phyloP scores from a whole-genome alignment of 1,284 basidiomycete species.

The Laetiporus sulphureus region DNA sequence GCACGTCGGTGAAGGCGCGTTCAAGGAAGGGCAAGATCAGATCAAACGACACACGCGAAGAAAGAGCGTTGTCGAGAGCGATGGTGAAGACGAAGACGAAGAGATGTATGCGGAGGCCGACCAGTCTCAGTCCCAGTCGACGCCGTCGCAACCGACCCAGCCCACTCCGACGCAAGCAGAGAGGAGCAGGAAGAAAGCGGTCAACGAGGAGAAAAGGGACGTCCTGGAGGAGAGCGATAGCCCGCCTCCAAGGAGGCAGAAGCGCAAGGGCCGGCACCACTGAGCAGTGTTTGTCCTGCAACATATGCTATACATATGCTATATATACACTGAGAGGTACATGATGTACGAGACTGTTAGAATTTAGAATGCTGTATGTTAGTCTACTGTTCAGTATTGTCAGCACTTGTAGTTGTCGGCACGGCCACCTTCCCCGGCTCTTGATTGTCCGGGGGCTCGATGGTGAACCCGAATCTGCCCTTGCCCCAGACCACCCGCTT shows the following conservation, averaged over 20 bases:
- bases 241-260: slow-evolving; percentile 17
- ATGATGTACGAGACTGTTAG: background rate
- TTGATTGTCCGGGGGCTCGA: slow-evolving; percentile 20
- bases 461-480: slow-evolving; percentile 63
- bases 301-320: background rate
- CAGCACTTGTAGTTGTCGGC: slow-evolving; percentile 9
- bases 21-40: slow-evolving; percentile 51
- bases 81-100: slow-evolving; percentile 37
- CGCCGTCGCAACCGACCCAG: slow-evolving; percentile 23
- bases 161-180: slow-evolving; percentile 24
- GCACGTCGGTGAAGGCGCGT: slow-evolving; percentile 60
- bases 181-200: slow-evolving; percentile 24
- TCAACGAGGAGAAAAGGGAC: slow-evolving; percentile 25
- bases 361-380: no score
- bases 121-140: slow-evolving; percentile 19
- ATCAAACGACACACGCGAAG: slow-evolving; percentile 35
- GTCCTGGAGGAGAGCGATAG: slow-evolving; percentile 30
- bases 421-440: slow-evolving; percentile 37
- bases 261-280: slow-evolving; percentile 19
- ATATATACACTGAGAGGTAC: background rate
- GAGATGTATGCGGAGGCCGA: slow-evolving; percentile 32
- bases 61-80: slow-evolving; percentile 28
- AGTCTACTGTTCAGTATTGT: slow-evolving; percentile 6
- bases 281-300: slow-evolving; percentile 12
- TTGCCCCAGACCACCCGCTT: slow-evolving; percentile 68